These are phyloP conservation scores for Pleurotus tuoliensis DNA, from an alignment of 768 basidiomycete genomes.

Conservation along the genomic window DNA sequence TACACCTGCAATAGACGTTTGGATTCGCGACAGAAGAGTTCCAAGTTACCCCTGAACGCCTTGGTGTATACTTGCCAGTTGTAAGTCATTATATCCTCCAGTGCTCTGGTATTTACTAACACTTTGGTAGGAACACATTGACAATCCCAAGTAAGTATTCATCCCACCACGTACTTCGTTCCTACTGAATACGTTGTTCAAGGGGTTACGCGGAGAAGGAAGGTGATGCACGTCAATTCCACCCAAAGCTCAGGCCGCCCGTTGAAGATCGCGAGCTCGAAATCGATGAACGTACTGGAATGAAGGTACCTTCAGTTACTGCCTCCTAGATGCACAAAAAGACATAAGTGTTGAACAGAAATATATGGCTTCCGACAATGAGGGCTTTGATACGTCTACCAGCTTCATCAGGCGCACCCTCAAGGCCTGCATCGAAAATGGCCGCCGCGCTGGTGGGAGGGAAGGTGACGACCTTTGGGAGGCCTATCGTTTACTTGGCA, in stretches of 20 bases:
- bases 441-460: conserved; percentile 51
- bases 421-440: conserved; percentile 61
- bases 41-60: conserved; percentile 65
- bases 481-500: conserved; percentile 69
- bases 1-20: conserved; percentile 39
- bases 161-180: neutral
- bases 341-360: conserved; percentile 37
- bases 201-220: conserved; percentile 68
- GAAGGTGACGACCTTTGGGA: conserved; percentile 58
- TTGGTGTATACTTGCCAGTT: conserved; percentile 74
- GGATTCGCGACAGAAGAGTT: conserved; percentile 66
- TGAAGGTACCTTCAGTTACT: conserved; percentile 49
- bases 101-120: neutral
- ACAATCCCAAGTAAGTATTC: conserved; percentile 61
- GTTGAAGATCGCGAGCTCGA: conserved; percentile 70
- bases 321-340: neutral
- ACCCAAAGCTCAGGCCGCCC: conserved; percentile 72
- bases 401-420: conserved; percentile 63
- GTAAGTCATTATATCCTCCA: conserved; percentile 28
- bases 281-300: conserved; percentile 71
- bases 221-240: conserved; percentile 67
- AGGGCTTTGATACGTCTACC: conserved; percentile 73
- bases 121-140: conserved; percentile 60
- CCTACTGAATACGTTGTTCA: neutral
- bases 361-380: conserved; percentile 70